A percentile compares a stretch with the other conserved stretches of the same genome.
These are phyloP conservation scores for Themeda triandra DNA, from an alignment of 176 grass and related monocot genomes.

Conservation along the genomic window DNA sequence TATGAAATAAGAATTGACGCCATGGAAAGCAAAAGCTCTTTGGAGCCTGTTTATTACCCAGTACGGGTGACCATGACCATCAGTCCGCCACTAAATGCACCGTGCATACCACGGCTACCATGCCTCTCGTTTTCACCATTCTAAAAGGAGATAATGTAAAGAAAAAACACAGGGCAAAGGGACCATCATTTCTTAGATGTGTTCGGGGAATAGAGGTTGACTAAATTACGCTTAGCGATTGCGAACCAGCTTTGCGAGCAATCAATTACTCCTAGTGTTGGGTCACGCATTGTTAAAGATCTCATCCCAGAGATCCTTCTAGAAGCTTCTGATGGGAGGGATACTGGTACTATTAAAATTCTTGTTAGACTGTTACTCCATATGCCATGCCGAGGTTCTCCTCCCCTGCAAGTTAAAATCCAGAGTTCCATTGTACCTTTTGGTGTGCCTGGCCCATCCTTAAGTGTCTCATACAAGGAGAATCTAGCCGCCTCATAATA, in stretches of 20 bases:
- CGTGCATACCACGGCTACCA: slow-evolving; percentile 36
- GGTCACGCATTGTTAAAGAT: neutral
- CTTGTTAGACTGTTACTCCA: neutral
- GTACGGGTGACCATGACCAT: neutral
- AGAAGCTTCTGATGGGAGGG: neutral
- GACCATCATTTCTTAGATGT: neutral
- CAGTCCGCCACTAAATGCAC: neutral
- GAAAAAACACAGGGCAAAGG: neutral
- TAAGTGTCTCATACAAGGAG: neutral
- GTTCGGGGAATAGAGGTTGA: neutral
- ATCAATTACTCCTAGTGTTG: neutral
- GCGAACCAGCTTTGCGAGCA: neutral
- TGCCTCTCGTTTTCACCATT: neutral
- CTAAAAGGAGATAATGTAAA: neutral
- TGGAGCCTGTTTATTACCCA: neutral
- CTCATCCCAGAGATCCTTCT: neutral
- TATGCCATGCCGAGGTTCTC: too few relatives aligned
- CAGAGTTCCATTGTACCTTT: neutral
- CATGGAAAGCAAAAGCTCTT: neutral
- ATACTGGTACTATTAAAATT: neutral
- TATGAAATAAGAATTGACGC: slow-evolving; percentile 4
- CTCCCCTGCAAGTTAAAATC: slow-evolving; percentile 17
- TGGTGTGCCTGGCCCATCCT: neutral
- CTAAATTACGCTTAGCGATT: neutral
- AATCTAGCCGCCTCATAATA: neutral